phyloP scores from a whole-genome alignment of 495 filamentous ascomycete genomes.

The Talaromyces nanjingensis region DNA sequence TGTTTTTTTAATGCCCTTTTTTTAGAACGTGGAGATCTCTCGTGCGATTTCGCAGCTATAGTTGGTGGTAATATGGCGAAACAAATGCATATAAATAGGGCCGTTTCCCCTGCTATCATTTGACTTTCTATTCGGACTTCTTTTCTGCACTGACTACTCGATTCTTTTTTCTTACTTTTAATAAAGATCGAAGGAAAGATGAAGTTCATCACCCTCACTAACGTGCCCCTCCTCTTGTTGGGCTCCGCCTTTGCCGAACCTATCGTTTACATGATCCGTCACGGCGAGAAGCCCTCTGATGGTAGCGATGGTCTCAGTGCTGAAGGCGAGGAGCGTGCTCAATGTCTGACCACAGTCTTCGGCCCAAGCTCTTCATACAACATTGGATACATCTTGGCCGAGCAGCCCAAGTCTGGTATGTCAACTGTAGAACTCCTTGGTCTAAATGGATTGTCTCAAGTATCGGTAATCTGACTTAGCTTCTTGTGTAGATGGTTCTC shows the following conservation, averaged over 20 bases:
- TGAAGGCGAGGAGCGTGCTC: slow-evolving; percentile 39
- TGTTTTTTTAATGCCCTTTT: background rate
- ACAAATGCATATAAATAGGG: background rate
- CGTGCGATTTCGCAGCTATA: background rate
- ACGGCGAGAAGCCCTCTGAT: slow-evolving; percentile 49
- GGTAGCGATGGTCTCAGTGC: slow-evolving; percentile 36
- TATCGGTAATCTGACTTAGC: slow-evolving; percentile 4
- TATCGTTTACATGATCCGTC: slow-evolving; percentile 50
- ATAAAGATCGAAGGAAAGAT: background rate
- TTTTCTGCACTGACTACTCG: background rate
- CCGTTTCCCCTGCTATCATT: background rate
- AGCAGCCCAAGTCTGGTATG: slow-evolving; percentile 39
- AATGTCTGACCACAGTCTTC: slow-evolving; percentile 44
- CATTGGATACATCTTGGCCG: slow-evolving; percentile 47
- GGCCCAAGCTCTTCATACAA: slow-evolving; percentile 37
- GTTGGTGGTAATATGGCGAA: background rate
- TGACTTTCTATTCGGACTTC: background rate
- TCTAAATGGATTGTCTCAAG: background rate
- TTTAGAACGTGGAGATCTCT: background rate
- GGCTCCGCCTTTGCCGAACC: slow-evolving; percentile 19
- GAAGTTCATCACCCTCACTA: background rate
- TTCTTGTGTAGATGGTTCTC: slow-evolving; percentile 33
- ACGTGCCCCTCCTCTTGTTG: slow-evolving; percentile 9
- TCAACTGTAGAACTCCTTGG: background rate
- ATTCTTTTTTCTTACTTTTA: background rate